These are phyloP conservation scores for Pichia sp. DNA, from an alignment of 1,139 yeast species.

Conservation along the genomic window DNA sequence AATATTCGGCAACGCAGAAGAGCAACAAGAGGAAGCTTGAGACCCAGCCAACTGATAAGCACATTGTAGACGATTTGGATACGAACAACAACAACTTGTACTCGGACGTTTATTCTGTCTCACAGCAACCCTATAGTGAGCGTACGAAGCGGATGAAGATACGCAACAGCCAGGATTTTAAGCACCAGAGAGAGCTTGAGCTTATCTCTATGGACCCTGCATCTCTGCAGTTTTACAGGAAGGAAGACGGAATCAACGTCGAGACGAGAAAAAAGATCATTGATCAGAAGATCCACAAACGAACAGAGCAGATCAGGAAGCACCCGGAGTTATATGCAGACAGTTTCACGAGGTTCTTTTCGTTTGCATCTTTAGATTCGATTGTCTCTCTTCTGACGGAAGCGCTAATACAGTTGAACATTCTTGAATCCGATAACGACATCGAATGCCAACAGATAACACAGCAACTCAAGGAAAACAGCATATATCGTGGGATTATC, in stretches of 20 bases:
- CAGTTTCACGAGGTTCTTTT: slow-evolving; percentile 48
- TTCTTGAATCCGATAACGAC: slow-evolving; percentile 27
- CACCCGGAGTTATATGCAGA: slow-evolving; percentile 35
- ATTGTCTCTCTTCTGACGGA: slow-evolving; percentile 39
- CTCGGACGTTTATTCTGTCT: slow-evolving; percentile 34
- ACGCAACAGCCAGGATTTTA: slow-evolving; percentile 31
- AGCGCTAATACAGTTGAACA: slow-evolving; percentile 40
- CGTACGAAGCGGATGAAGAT: slow-evolving; percentile 30
- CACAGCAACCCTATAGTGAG: slow-evolving; percentile 37
- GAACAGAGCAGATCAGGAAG: slow-evolving; percentile 20
- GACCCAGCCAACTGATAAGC: slow-evolving; percentile 36
- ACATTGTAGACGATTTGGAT: slow-evolving; percentile 35
- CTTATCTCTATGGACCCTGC: slow-evolving; percentile 47
- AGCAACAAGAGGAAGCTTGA: slow-evolving; percentile 19
- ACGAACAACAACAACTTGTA: slow-evolving; percentile 14
- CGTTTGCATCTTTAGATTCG: slow-evolving; percentile 41
- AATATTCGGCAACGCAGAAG: slow-evolving; percentile 27
- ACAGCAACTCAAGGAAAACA: slow-evolving; percentile 21
- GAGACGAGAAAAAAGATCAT: slow-evolving; percentile 25
- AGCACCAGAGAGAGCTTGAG: slow-evolving; percentile 32
- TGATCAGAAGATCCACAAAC: slow-evolving; percentile 23
- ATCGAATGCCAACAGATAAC: slow-evolving; percentile 25
- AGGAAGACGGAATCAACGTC: slow-evolving; percentile 12
- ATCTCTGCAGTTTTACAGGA: slow-evolving; percentile 40
- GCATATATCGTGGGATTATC: slow-evolving; percentile 28